Percentiles rank a stretch among this genome's conserved stretches.
These are phyloP conservation scores for Oidiodendron maius DNA, from an alignment of 495 filamentous ascomycete genomes.

Conservation along the genomic window DNA sequence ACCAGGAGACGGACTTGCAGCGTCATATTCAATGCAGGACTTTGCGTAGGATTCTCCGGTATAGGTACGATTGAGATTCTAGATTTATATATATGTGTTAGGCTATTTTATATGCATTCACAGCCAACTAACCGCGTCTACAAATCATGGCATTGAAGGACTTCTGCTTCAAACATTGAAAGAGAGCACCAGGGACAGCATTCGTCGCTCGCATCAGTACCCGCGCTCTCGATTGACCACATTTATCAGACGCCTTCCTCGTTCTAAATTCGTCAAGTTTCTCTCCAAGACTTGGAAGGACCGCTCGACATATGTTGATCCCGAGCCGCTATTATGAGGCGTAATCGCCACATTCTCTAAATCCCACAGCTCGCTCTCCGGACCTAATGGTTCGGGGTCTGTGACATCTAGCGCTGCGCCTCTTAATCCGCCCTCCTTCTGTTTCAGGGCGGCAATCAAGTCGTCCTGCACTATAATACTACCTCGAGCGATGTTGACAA, in stretches of 20 bases:
- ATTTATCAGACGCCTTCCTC: constrained; percentile 63
- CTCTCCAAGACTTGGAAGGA: constrained; percentile 52
- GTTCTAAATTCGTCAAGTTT: constrained; percentile 54
- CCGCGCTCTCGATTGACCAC: constrained; percentile 55
- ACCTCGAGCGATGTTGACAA: constrained; percentile 74
- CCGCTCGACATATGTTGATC: constrained; percentile 51
- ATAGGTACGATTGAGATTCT: too few relatives aligned
- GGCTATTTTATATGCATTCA: too few relatives aligned
- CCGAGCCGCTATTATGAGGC: constrained; percentile 69
- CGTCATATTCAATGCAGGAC: too few relatives aligned
- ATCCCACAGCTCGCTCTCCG: constrained; percentile 66
- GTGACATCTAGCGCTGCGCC: constrained; percentile 82
- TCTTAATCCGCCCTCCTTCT: constrained; percentile 42
- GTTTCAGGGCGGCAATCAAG: constrained; percentile 55
- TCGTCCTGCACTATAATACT: constrained; percentile 64
- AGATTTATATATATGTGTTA: too few relatives aligned
- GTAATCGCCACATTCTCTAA: constrained; percentile 69
- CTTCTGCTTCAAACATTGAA: too few relatives aligned
- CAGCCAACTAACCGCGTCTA: too few relatives aligned
- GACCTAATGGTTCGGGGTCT: constrained; percentile 76
- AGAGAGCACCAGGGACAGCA: too few relatives aligned
- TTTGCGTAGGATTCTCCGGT: too few relatives aligned
- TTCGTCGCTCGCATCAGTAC: too few relatives aligned
- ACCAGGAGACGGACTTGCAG: too few relatives aligned
- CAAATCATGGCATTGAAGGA: too few relatives aligned